Evolutionary conservation across 257 asterid species (phyloP).

Genomic region (Ocimum tenuiflorum): DNA sequence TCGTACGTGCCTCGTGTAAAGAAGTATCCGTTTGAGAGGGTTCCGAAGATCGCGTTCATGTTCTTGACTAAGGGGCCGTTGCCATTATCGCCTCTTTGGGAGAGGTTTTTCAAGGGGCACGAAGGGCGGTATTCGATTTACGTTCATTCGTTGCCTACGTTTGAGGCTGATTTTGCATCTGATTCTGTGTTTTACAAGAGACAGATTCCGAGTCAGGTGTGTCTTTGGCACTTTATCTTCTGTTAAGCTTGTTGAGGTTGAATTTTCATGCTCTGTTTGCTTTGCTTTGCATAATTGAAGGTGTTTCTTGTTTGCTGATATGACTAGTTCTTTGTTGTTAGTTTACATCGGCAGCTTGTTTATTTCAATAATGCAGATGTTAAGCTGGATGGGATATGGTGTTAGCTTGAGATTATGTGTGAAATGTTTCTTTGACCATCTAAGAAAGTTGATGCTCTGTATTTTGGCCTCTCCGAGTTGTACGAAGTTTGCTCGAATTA

Average conservation of each 20-base stretch:
- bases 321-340: not conserved
- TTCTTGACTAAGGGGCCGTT: constrained; percentile 59
- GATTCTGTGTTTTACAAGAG: constrained; percentile 51
- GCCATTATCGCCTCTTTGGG: constrained; percentile 61
- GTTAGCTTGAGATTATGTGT: not conserved
- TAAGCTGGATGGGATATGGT: not conserved
- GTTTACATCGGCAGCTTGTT: constrained; percentile 1
- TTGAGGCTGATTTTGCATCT: constrained; percentile 28
- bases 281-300: not conserved
- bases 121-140: constrained; percentile 45
- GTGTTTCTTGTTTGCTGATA: not conserved
- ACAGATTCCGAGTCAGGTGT: constrained; percentile 63
- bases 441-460: not conserved
- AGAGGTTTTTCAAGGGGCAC: constrained; percentile 54
- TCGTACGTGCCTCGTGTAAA: constrained; percentile 35
- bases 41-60: constrained; percentile 57
- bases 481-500: not conserved
- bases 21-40: constrained; percentile 40
- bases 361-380: no score
- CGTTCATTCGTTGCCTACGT: constrained; percentile 48
- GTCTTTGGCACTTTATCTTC: not conserved
- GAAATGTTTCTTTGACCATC: not conserved
- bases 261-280: not conserved
- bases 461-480: not conserved
- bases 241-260: not conserved